Percentiles rank a stretch among this genome's conserved stretches.
Evolutionary conservation across 1,139 yeast species (phyloP).

Genomic region (Kluyveromyces sp.): DNA sequence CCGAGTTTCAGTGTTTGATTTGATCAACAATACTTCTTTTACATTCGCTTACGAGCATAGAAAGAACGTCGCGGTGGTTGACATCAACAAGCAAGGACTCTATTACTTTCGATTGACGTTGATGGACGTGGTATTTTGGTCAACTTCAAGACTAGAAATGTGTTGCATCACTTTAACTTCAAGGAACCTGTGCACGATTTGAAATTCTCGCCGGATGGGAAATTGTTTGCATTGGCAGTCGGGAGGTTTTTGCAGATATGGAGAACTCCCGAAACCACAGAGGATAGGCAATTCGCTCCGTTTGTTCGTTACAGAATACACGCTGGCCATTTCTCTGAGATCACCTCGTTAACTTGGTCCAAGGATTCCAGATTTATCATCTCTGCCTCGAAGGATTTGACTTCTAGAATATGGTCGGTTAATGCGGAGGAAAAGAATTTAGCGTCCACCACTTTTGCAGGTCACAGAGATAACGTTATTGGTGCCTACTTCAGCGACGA

Average conservation of each 20-base stretch:
- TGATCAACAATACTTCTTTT: constrained; percentile 74
- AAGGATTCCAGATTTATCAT: constrained; percentile 80
- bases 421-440: constrained; percentile 57
- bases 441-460: constrained; percentile 82
- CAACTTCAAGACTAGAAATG: constrained; percentile 75
- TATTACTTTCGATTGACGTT: constrained; percentile 76
- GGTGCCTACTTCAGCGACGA: constrained; percentile 78
- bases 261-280: constrained; percentile 76
- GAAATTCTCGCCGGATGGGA: constrained; percentile 85
- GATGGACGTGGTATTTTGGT: constrained; percentile 93
- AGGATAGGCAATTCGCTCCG: constrained; percentile 87
- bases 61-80: constrained; percentile 70
- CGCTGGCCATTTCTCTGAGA: constrained; percentile 88
- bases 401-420: constrained; percentile 79
- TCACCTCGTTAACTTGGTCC: constrained; percentile 79
- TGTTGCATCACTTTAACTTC: constrained; percentile 92
- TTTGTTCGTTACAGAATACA: constrained; percentile 84
- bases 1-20: constrained; percentile 81
- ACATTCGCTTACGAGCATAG: constrained; percentile 92
- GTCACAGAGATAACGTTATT: constrained; percentile 85
- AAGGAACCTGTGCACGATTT: constrained; percentile 68
- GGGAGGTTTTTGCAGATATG: constrained; percentile 85
- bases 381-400: constrained; percentile 83
- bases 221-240: constrained; percentile 75
- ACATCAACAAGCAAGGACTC: constrained; percentile 73